Conservation (phyloP, 2,329 filamentous ascomycete genomes). For the Botrytis sinoallii region DNA sequence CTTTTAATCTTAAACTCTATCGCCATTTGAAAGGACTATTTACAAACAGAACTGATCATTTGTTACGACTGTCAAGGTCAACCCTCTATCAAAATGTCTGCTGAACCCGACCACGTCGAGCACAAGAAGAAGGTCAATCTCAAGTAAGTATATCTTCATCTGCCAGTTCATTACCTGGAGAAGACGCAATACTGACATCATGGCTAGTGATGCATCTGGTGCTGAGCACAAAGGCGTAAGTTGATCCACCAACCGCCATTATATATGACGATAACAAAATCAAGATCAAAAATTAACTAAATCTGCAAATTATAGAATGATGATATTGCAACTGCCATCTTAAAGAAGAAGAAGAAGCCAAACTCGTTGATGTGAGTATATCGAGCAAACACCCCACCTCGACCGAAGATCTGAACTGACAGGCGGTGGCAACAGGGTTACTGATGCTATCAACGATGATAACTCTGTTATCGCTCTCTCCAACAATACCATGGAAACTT, state of each 20-base stretch:
- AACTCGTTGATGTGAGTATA: slow-evolving; percentile 88
- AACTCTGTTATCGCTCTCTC: slow-evolving; percentile 99
- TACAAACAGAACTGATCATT: not conserved
- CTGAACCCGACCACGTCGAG: slow-evolving; percentile 60
- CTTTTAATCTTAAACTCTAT: not conserved
- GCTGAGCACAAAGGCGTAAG: slow-evolving; percentile 80
- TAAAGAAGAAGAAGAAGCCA: slow-evolving; percentile 99
- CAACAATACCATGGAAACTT: slow-evolving; percentile 97
- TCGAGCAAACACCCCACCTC: slow-evolving; percentile 20
- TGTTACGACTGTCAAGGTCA: slow-evolving; percentile 14
- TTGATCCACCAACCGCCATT: slow-evolving; percentile 29
- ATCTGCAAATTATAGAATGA: slow-evolving; percentile 60
- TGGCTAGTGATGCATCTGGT: slow-evolving; percentile 77
- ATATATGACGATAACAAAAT: slow-evolving; percentile 30
- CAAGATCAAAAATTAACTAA: slow-evolving; percentile 39
- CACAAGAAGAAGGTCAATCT: slow-evolving; percentile 82
- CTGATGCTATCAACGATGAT: slow-evolving; percentile 98
- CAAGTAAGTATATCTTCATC: slow-evolving; percentile 55
- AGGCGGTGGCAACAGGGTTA: slow-evolving; percentile 64
- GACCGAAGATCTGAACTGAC: slow-evolving; percentile 37
- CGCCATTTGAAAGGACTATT: not conserved
- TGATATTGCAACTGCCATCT: slow-evolving; percentile 90
- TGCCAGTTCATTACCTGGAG: slow-evolving; percentile 6
- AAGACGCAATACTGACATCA: slow-evolving; percentile 40
- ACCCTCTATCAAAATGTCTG: slow-evolving; percentile 63